A percentile compares a stretch with the other conserved stretches of the same genome.
These are phyloP conservation scores for Hypoxylon sp. DNA, from an alignment of 2,329 filamentous ascomycete genomes.

Conservation along the genomic window DNA sequence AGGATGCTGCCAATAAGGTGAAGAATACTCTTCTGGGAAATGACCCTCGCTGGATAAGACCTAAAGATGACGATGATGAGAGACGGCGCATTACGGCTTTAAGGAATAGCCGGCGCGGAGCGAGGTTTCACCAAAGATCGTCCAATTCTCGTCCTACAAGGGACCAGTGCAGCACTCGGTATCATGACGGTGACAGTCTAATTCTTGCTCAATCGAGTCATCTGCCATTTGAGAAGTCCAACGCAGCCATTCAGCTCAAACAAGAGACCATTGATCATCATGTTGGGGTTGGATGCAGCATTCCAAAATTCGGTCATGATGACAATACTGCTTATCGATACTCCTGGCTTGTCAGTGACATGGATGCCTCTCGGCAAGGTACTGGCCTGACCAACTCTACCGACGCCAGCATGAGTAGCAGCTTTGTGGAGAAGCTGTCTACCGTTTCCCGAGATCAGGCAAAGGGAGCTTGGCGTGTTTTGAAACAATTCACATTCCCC, in stretches of 20 bases:
- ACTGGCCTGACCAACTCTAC: slow-evolving; percentile 51
- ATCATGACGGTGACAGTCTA: slow-evolving; percentile 44
- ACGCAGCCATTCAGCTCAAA: slow-evolving; percentile 8
- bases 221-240: slow-evolving; percentile 45
- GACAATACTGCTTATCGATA: slow-evolving; percentile 6
- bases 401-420: slow-evolving; percentile 49
- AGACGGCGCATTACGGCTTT: slow-evolving; percentile 61
- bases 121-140: slow-evolving; percentile 47
- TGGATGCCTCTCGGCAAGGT: slow-evolving; percentile 45
- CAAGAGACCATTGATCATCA: slow-evolving; percentile 19
- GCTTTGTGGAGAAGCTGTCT: slow-evolving; percentile 47
- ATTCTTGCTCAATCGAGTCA: slow-evolving; percentile 47
- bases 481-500: slow-evolving; percentile 54
- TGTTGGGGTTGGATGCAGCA: slow-evolving; percentile 12
- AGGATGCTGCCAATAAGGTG: slow-evolving; percentile 71
- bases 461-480: slow-evolving; percentile 45
- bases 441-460: slow-evolving; percentile 41
- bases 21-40: slow-evolving; percentile 70
- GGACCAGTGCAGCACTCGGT: slow-evolving; percentile 47
- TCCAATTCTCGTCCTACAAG: slow-evolving; percentile 50
- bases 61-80: slow-evolving; percentile 67
- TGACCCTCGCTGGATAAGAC: slow-evolving; percentile 71
- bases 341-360: slow-evolving; percentile 19
- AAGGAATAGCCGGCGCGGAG: slow-evolving; percentile 55
- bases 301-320: slow-evolving; percentile 7